These are phyloP conservation scores for Lactarius vividus DNA, from an alignment of 768 basidiomycete genomes.

Conservation along the genomic window DNA sequence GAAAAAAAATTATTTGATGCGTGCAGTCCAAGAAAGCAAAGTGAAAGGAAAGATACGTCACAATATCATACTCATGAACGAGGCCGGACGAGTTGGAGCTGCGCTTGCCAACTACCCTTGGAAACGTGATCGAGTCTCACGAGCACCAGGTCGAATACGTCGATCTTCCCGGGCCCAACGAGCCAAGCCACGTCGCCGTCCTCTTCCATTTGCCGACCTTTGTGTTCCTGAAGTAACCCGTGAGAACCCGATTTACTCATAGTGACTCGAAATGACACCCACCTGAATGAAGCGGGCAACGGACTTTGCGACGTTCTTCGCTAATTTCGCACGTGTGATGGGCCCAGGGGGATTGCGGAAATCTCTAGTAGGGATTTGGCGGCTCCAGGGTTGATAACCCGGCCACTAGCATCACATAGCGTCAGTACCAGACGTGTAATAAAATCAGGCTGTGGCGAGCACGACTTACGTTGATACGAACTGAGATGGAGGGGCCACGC, in stretches of 20 bases:
- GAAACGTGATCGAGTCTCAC: slow-evolving; percentile 83
- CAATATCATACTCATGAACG: slow-evolving; percentile 1
- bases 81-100: slow-evolving; percentile 49
- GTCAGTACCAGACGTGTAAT: slow-evolving; percentile 18
- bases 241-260: not conserved
- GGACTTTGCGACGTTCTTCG: slow-evolving; percentile 77
- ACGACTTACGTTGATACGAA: slow-evolving; percentile 62
- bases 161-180: slow-evolving; percentile 56
- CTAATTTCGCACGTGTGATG: slow-evolving; percentile 72
- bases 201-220: slow-evolving; percentile 55
- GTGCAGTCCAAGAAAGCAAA: not conserved
- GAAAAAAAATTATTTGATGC: not conserved
- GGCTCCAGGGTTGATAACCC: slow-evolving; percentile 72
- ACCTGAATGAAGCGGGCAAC: slow-evolving; percentile 66
- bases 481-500: slow-evolving; percentile 77
- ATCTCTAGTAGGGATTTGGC: slow-evolving; percentile 80
- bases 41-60: not conserved
- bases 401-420: slow-evolving; percentile 56
- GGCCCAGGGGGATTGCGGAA: slow-evolving; percentile 76
- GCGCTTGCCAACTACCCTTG: slow-evolving; percentile 80
- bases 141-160: slow-evolving; percentile 63
- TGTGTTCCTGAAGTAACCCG: slow-evolving; percentile 43
- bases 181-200: slow-evolving; percentile 60
- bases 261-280: slow-evolving; percentile 28
- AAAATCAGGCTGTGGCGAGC: slow-evolving; percentile 11